Evolutionary conservation across 2,329 filamentous ascomycete species (phyloP), one percentile per base, ranked within the genome.

Genomic region (Plenodomus lindquistii): DNA sequence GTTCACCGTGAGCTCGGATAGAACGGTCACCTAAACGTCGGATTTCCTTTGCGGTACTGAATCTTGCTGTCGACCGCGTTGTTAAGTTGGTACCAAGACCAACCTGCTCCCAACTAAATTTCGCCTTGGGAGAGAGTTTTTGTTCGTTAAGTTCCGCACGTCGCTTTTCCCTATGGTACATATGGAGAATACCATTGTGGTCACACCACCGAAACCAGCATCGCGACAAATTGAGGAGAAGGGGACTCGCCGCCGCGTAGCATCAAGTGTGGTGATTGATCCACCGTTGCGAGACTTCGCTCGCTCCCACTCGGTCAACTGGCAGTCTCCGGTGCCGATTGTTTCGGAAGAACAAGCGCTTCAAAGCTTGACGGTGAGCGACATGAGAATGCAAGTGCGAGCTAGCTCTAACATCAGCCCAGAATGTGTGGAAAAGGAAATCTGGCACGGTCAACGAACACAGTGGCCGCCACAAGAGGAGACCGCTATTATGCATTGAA

Each of bases 401-500:
- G 16, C 17, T 10, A 2, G 4, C 0, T 22, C 44, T 43, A 16
- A 50, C 17, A 10, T 27, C 3, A 22, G n/a, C 37, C 2, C n/a
- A 57, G 51, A 17, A 2, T 1, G 50, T 51, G 18, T 60, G 50
- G 60, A 42, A 44, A 2, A n/a, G 11, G 1, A 36, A 44, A 6
- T 20, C 31, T 2, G 22, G n/a, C 2, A 29, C 27, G 10, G 8
- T 21, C 11, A 20, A 39, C 9, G 8, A 19, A 6, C 45, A 43
- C n/a, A 44, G 57, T 20, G 42, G 44, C 2, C 42, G 50, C n/a
- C 29, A 15, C 3, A 27, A 34, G 2, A 16, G 41, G 8, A 53
- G 44, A 24, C 27, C 54, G 16, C 20, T 53, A 4, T 16, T 65
- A 1, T 51, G 55, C 2, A 41, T 55, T 2, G 60, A 67, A 6